These are phyloP conservation scores for Backusella tarrabulga DNA, from an alignment of 192 early-diverging fungal species.

Conservation along the genomic window DNA sequence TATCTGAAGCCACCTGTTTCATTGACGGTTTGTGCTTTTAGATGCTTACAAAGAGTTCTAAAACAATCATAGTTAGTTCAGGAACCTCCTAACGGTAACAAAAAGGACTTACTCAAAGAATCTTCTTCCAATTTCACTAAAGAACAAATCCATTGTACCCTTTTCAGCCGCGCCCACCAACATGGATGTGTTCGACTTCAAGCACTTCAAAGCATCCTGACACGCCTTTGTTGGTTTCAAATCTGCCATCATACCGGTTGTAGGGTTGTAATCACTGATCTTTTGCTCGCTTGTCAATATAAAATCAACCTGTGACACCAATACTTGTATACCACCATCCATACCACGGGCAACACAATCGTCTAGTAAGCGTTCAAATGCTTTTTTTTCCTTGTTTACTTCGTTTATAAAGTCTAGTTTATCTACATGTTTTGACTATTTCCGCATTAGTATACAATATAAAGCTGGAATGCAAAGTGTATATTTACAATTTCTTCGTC, in stretches of 20 bases:
- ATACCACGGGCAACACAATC: constrained; percentile 90
- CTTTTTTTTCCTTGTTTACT: constrained; percentile 90
- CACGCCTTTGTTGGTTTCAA: constrained; percentile 87
- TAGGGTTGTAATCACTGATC: constrained; percentile 73
- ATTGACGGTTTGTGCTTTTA: constrained; percentile 78
- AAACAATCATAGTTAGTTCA: neutral
- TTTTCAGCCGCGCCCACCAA: constrained; percentile 78
- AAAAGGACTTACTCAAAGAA: constrained; percentile 73
- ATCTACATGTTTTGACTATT: constrained; percentile 69
- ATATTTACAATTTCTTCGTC: constrained; percentile 51
- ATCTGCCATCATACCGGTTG: constrained; percentile 49
- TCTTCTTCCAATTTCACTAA: constrained; percentile 83
- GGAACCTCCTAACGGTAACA: neutral
- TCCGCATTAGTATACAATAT: no score
- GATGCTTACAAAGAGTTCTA: constrained; percentile 81
- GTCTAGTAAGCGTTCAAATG: constrained; percentile 83
- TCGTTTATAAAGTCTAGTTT: constrained; percentile 90
- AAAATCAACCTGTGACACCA: constrained; percentile 83
- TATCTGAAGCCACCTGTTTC: constrained; percentile 88
- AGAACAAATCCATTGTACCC: constrained; percentile 86
- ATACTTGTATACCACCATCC: constrained; percentile 84
- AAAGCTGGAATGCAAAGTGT: neutral
- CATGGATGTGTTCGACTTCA: constrained; percentile 73
- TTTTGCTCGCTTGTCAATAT: constrained; percentile 75
- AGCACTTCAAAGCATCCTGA: constrained; percentile 67